Evolutionary conservation across 345 rosid genomes (phyloP), one percentile per base, ranked within the genome.

Genomic region (Euphorbia peplus): DNA sequence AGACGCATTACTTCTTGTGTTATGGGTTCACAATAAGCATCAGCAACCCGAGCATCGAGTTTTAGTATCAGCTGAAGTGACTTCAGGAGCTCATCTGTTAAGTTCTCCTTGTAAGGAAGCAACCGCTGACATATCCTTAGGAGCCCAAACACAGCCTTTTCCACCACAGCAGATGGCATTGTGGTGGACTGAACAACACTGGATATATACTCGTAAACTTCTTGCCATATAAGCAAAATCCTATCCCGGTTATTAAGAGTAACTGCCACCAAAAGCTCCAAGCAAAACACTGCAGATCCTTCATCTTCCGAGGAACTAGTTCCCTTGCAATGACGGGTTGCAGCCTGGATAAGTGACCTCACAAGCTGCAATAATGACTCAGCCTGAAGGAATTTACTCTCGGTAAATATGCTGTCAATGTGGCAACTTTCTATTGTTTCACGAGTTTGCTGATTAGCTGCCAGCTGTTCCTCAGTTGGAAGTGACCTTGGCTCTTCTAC

Each of bases 41-140:
- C 90, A 59, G 90, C 92, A 62, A 87, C 92, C 48, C 85, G 81
- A 14, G 92, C 88, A 74, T 87, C 86, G 74, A 89, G 96, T 81
- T 81, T 89, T 84, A 89, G 77, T 58, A 89, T 78, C n/a, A 89
- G 81, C 46, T 89, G 91, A 67, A 89, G 82, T 26, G 86, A 85
- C 69, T 82, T 89, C 37, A 89, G 73, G 53, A 89, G 92, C 63
- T 89, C 96, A 62, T 89, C 88, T 24, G 88, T 80, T 70, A 89
- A 64, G 51, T 87, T 85, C 56, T 89, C 96, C 75, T 89, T 89
- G 73, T 89, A 89, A 13, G 96, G 92, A 30, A 89, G 86, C 64
- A 89, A 68, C 52, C 92, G 81, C 76, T 84, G 88, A 73, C 96
- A 89, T 68, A 89, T 85, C 75, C 74, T 80, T 65, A 89, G 76